A percentile compares a stretch with the other conserved stretches of the same genome.
These are phyloP conservation scores for Skeletonema marinoi DNA, from an alignment of 108 stramenopile species.

Conservation along the genomic window DNA sequence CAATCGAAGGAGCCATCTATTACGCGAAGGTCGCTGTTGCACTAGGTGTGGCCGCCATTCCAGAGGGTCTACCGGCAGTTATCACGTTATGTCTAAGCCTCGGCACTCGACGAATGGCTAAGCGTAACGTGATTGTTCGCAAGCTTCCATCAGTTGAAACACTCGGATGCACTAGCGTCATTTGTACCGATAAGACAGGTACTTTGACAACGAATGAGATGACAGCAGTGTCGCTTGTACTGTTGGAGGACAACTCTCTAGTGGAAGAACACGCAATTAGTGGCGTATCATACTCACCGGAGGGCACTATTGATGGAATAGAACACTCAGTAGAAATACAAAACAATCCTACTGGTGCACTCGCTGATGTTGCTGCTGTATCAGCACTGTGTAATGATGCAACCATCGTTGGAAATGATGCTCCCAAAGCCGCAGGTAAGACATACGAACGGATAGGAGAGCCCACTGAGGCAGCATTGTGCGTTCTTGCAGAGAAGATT, in stretches of 20 bases:
- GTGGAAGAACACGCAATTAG: constrained; percentile 68
- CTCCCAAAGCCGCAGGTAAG: constrained; percentile 27
- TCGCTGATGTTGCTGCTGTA: constrained; percentile 77
- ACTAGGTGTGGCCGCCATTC: constrained; percentile 98
- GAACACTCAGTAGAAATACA: constrained; percentile 46
- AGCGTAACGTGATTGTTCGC: constrained; percentile 86
- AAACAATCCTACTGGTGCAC: constrained; percentile 48
- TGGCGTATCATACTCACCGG: constrained; percentile 80
- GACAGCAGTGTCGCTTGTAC: constrained; percentile 90
- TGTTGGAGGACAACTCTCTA: constrained; percentile 46
- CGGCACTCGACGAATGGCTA: constrained; percentile 92
- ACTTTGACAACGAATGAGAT: constrained; percentile 98
- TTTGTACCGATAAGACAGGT: constrained; percentile 97
- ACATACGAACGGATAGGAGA: constrained; percentile 74
- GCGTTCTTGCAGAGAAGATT: constrained; percentile 93
- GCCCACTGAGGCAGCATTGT: constrained; percentile 96
- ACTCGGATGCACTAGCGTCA: constrained; percentile 93
- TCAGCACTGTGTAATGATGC: constrained; percentile 87
- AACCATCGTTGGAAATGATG: constrained; percentile 68
- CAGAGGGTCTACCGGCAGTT: constrained; percentile 97
- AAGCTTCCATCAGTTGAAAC: constrained; percentile 96
- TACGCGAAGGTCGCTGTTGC: constrained; percentile 98
- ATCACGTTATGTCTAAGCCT: constrained; percentile 96
- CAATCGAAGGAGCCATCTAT: constrained; percentile 87
- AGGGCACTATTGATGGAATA: constrained; percentile 73